Percentiles rank a stretch among this genome's conserved stretches.
Evolutionary conservation across 345 rosid genomes (phyloP).

Genomic region (Bruguiera sexangula): DNA sequence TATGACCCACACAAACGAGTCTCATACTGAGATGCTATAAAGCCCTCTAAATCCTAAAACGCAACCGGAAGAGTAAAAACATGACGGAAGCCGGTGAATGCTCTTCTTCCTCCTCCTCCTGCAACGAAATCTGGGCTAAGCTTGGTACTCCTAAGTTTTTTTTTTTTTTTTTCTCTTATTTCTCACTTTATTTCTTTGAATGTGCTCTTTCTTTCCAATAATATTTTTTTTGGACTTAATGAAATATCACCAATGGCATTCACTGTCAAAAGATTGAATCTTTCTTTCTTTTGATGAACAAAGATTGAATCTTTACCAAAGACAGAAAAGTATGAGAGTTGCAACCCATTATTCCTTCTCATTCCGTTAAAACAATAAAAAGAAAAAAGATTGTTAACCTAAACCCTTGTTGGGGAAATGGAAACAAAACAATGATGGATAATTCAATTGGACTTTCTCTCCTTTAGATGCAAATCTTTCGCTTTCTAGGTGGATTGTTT

Average conservation of each 20-base stretch:
- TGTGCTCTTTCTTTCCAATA: neutral
- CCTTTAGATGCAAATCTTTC: neutral
- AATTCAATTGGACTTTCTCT: neutral
- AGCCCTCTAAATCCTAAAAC: too few relatives aligned
- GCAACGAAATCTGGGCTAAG: conserved; percentile 48
- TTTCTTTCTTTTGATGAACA: too few relatives aligned
- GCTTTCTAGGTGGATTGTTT: neutral
- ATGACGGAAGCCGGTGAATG: conserved; percentile 37
- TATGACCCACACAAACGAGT: too few relatives aligned
- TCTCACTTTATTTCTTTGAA: neutral
- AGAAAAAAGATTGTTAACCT: too few relatives aligned
- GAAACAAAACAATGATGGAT: neutral
- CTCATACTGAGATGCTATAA: too few relatives aligned
- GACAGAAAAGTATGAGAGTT: too few relatives aligned
- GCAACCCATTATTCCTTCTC: neutral
- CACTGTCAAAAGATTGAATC: too few relatives aligned
- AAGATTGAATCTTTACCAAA: too few relatives aligned
- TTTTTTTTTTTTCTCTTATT: neutral
- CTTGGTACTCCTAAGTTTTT: conserved; percentile 28
- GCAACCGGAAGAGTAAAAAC: neutral
- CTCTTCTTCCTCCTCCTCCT: conserved; percentile 29
- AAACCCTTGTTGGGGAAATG: neutral
- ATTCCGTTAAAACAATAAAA: neutral
- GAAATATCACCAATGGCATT: too few relatives aligned
- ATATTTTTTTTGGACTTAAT: neutral